Conservation (phyloP, 31 red algal species). For the Odonthalia washingtoniensis region DNA sequence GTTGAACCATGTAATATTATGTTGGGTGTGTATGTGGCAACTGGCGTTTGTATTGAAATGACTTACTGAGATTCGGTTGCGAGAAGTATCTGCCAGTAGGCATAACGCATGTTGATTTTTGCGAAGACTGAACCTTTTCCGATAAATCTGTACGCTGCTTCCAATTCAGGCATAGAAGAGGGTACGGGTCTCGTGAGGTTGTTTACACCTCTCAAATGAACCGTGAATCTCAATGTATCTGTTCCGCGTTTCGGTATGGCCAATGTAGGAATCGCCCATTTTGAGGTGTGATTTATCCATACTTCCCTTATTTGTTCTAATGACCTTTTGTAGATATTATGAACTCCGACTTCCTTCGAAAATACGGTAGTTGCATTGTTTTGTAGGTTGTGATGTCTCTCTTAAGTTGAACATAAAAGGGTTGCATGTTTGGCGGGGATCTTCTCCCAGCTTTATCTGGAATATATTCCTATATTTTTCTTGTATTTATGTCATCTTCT, state of each 20-base stretch:
- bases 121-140: not conserved
- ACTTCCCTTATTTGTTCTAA: conserved; percentile 6
- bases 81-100: conserved; percentile 45
- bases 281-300: not conserved
- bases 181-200: not conserved
- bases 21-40: conserved; percentile 9
- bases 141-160: conserved; percentile 4
- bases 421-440: conserved; percentile 25
- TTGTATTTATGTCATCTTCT: not conserved
- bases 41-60: conserved; percentile 29
- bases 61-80: conserved; percentile 28
- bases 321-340: not conserved
- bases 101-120: conserved; percentile 34
- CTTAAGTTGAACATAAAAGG: conserved; percentile 19
- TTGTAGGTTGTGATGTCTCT: not conserved
- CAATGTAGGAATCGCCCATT: conserved; percentile 40
- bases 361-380: not conserved
- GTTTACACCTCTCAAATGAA: conserved; percentile 27
- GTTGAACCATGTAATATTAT: conserved; percentile 10
- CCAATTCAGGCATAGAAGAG: conserved; percentile 26
- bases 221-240: too few relatives aligned
- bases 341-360: not conserved
- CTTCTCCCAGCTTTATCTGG: conserved; percentile 22
- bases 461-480: conserved; percentile 18
- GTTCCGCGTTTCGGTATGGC: conserved; percentile 15